Evolutionary conservation across 371 early-diverging fungal species (phyloP).

Genomic region (Saksenaea vasiformis): DNA sequence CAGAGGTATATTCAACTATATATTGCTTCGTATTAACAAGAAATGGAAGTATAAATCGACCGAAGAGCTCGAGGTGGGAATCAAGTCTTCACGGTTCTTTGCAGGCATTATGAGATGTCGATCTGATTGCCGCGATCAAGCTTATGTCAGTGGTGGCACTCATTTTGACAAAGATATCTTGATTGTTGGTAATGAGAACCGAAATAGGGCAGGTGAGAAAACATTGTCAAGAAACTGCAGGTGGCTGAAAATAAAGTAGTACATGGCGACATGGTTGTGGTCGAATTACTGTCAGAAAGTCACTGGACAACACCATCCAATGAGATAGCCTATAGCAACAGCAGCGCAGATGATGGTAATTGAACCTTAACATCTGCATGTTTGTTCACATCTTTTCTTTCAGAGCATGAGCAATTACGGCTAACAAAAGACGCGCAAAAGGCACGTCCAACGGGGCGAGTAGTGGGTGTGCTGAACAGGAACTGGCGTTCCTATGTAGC

Average conservation of each 20-base stretch:
- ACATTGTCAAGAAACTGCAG: background rate
- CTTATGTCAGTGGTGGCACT: conserved; percentile 54
- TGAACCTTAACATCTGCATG: background rate
- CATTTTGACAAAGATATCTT: conserved; percentile 51
- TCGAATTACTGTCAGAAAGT: conserved; percentile 67
- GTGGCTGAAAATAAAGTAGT: conserved; percentile 33
- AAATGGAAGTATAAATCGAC: conserved; percentile 54
- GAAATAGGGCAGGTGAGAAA: conserved; percentile 74
- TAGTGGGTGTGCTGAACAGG: conserved; percentile 84
- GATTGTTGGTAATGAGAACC: conserved; percentile 66
- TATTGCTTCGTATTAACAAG: background rate
- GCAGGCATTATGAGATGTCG: conserved; percentile 56
- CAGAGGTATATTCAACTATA: conserved; percentile 38
- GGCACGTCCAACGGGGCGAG: conserved; percentile 58
- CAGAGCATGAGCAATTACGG: conserved; percentile 16
- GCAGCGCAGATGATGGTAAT: conserved; percentile 46
- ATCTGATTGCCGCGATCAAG: conserved; percentile 55
- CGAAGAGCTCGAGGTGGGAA: conserved; percentile 61
- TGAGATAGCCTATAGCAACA: conserved; percentile 53
- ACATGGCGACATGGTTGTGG: conserved; percentile 84
- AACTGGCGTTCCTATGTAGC: conserved; percentile 93
- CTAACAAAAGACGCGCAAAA: conserved; percentile 2
- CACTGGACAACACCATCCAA: conserved; percentile 61
- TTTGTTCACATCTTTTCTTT: background rate
- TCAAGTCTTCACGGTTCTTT: conserved; percentile 58